Percentiles rank a stretch among this genome's conserved stretches.
Evolutionary conservation across 345 rosid species (phyloP).

Genomic region (Stellera chamaejasme): DNA sequence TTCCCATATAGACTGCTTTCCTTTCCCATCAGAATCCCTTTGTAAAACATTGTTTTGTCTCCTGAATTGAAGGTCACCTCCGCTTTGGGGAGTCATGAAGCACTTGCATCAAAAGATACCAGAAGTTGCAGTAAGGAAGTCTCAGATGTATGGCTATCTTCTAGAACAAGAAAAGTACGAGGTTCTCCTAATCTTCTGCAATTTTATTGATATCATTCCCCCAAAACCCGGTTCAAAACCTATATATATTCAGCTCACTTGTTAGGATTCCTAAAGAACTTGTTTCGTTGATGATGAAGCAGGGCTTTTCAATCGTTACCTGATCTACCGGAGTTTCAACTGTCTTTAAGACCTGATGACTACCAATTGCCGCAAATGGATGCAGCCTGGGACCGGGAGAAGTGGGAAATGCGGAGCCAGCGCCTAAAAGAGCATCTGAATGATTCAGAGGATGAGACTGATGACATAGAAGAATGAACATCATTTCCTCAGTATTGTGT

Average conservation of each 20-base stretch:
- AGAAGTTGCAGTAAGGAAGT: slow-evolving; percentile 75
- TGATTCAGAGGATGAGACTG: slow-evolving; percentile 37
- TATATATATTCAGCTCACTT: background rate
- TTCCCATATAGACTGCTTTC: background rate
- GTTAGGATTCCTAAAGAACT: background rate
- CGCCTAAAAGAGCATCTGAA: slow-evolving; percentile 58
- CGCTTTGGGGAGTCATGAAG: slow-evolving; percentile 84
- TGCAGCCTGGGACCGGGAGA: slow-evolving; percentile 40
- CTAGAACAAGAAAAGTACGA: slow-evolving; percentile 90
- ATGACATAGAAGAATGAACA: slow-evolving; percentile 30
- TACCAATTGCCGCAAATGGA: slow-evolving; percentile 55
- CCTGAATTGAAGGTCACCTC: slow-evolving; percentile 49
- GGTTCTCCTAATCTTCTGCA: background rate
- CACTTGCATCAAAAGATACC: slow-evolving; percentile 80
- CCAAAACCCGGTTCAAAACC: background rate
- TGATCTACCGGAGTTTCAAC: slow-evolving; percentile 77
- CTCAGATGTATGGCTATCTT: slow-evolving; percentile 77
- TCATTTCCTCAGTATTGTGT: too few species aligned
- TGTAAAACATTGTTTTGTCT: background rate
- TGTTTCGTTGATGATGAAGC: slow-evolving; percentile 12
- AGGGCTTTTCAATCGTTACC: slow-evolving; percentile 74
- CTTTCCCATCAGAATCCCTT: background rate
- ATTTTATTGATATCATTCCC: background rate
- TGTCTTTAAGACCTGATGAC: slow-evolving; percentile 78
- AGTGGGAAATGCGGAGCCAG: slow-evolving; percentile 48